Evolutionary conservation across 164 flowering plant genomes (phyloP).

Genomic region (Tinospora cordifolia): DNA sequence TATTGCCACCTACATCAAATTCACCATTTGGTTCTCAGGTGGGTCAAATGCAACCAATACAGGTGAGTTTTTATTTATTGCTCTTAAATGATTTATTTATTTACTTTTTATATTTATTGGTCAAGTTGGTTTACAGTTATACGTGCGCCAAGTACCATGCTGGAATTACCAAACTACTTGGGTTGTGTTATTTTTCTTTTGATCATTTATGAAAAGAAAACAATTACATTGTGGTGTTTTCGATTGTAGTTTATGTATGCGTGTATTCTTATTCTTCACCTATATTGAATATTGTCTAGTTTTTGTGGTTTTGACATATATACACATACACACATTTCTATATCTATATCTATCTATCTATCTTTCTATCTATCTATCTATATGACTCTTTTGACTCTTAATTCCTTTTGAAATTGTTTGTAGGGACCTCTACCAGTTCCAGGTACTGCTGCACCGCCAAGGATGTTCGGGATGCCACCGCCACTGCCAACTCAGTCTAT

Average conservation of each 20-base stretch:
- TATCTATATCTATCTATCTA: too few relatives aligned
- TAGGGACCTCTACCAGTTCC: conserved; percentile 38
- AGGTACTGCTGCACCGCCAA: conserved; percentile 55
- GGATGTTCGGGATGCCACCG: conserved; percentile 75
- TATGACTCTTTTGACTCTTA: not conserved
- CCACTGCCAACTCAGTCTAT: conserved; percentile 50
- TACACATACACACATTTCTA: too few relatives aligned
- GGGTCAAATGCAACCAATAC: conserved; percentile 41
- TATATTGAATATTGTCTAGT: not conserved
- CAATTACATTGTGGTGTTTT: not conserved
- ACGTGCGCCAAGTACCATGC: not conserved
- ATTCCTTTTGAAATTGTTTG: conserved; percentile 11
- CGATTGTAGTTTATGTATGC: not conserved
- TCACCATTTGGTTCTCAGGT: conserved; percentile 24
- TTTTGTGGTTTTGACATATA: not conserved
- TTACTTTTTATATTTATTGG: conserved; percentile 2
- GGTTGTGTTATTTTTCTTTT: not conserved
- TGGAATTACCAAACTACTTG: not conserved
- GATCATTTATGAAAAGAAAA: not conserved
- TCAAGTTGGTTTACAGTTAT: not conserved
- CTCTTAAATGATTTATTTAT: conserved; percentile 7
- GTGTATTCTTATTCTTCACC: not conserved
- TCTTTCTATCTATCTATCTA: too few relatives aligned
- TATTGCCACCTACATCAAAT: conserved; percentile 24
- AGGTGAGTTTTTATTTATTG: conserved; percentile 29